These are phyloP conservation scores for Leccinum variicolor DNA, from an alignment of 768 basidiomycete species.

Conservation along the genomic window DNA sequence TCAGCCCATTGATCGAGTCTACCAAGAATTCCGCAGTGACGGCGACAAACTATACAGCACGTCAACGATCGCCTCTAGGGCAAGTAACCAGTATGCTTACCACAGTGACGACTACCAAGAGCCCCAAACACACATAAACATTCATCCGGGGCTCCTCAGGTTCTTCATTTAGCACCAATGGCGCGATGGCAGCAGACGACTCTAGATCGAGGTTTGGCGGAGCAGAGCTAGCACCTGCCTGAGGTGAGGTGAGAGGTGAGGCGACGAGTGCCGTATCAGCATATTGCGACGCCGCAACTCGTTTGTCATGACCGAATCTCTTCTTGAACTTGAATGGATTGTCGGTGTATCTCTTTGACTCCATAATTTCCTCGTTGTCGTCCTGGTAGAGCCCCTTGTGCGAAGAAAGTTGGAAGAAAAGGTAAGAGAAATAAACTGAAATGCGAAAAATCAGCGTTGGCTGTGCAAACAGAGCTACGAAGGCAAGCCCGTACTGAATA, in stretches of 20 bases:
- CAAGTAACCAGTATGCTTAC: slow-evolving; percentile 36
- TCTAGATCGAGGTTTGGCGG: slow-evolving; percentile 11
- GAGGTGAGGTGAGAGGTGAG: background rate
- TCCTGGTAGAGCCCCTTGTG: slow-evolving; percentile 69
- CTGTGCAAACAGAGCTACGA: background rate
- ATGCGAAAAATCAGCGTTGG: background rate
- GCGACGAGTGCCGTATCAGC: slow-evolving; percentile 3
- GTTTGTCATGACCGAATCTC: slow-evolving; percentile 16
- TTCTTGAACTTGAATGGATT: slow-evolving; percentile 34
- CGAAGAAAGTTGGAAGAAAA: slow-evolving; percentile 78
- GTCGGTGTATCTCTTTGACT: slow-evolving; percentile 40
- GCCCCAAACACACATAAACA: slow-evolving; percentile 46
- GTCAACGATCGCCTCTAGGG: background rate
- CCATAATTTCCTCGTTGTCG: slow-evolving; percentile 33
- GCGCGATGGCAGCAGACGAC: background rate
- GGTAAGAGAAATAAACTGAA: slow-evolving; percentile 68
- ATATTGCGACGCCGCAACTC: background rate
- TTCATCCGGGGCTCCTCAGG: slow-evolving; percentile 52
- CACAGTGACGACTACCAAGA: slow-evolving; percentile 58
- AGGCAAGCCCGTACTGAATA: slow-evolving; percentile 56
- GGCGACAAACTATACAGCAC: slow-evolving; percentile 42
- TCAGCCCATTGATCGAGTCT: slow-evolving; percentile 76
- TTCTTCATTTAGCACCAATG: slow-evolving; percentile 20
- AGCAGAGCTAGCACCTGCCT: background rate
- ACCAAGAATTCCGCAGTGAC: slow-evolving; percentile 69